Conservation (phyloP, 1,284 basidiomycete genomes). For the Leccinum proximum region DNA sequence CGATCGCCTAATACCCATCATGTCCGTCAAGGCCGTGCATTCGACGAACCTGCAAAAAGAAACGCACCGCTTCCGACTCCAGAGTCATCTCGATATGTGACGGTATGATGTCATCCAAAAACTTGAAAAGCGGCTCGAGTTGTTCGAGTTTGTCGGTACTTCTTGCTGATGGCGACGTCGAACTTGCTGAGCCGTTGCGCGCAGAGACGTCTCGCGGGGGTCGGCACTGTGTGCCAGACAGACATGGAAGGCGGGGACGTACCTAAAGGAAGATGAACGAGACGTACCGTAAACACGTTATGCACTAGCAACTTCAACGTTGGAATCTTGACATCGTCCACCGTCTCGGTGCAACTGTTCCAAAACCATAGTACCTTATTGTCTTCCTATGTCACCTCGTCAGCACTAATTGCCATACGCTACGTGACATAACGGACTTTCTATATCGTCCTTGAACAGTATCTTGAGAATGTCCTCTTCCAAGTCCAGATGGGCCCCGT, state of each 20-base stretch:
- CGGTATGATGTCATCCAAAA: constrained; percentile 59
- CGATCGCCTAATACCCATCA: constrained; percentile 38
- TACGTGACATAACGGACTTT: too few species aligned
- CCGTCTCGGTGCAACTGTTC: constrained; percentile 69
- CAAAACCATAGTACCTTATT: constrained; percentile 40
- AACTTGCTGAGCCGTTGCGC: constrained; percentile 81
- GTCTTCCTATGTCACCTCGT: too few species aligned
- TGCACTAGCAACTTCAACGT: constrained; percentile 62
- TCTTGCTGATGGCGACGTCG: constrained; percentile 63
- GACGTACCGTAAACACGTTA: constrained; percentile 56
- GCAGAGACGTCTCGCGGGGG: constrained; percentile 72
- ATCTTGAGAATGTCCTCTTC: too few species aligned
- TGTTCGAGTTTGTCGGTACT: constrained; percentile 54
- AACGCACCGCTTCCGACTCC: constrained; percentile 43
- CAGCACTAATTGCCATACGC: too few species aligned
- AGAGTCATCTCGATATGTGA: constrained; percentile 36
- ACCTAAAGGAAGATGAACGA: background rate
- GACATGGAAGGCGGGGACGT: background rate
- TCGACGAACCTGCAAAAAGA: background rate
- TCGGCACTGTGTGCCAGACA: constrained; percentile 50
- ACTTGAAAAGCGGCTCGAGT: constrained; percentile 58
- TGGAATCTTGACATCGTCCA: constrained; percentile 67
- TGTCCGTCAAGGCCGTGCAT: background rate
- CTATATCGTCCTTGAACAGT: too few species aligned
- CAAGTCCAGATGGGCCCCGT: too few species aligned